Percentiles rank a stretch among this genome's conserved stretches.
phyloP scores from a whole-genome alignment of 306 rosid genomes.

The Citrullus amarus region DNA sequence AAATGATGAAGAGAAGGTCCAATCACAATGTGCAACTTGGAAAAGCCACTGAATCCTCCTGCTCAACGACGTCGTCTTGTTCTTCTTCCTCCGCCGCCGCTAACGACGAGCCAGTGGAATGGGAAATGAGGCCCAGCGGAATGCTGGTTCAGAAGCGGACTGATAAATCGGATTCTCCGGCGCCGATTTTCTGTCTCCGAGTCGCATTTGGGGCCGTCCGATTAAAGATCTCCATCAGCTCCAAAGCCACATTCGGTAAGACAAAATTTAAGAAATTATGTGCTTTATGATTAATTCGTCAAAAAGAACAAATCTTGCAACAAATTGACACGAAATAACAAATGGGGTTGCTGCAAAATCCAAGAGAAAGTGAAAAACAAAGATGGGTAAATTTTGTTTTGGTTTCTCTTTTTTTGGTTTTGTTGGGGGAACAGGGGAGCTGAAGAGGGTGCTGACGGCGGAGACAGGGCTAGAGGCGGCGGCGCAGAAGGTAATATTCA shows the following conservation, averaged over 20 bases:
- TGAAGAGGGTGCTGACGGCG: slow-evolving; percentile 56
- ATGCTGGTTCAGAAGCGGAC: slow-evolving; percentile 65
- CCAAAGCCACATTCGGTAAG: slow-evolving; percentile 58
- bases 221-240: slow-evolving; percentile 46
- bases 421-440: slow-evolving; percentile 38
- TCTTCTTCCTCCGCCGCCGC: slow-evolving; percentile 1
- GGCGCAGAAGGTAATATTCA: slow-evolving; percentile 49
- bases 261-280: not conserved
- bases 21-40: slow-evolving; percentile 1
- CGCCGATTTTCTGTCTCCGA: slow-evolving; percentile 34
- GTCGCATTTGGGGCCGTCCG: slow-evolving; percentile 50
- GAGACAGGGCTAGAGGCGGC: slow-evolving; percentile 42
- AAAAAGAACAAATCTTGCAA: not conserved
- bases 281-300: not conserved
- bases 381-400: not conserved
- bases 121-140: slow-evolving; percentile 89
- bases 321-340: not conserved
- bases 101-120: slow-evolving; percentile 24
- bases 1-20: slow-evolving; percentile 34
- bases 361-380: no score
- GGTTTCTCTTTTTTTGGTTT: not conserved
- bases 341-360: not conserved
- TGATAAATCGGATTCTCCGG: slow-evolving; percentile 12
- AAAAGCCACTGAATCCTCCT: slow-evolving; percentile 4
- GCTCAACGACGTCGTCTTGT: slow-evolving; percentile 7